Base-by-base conservation (phyloP, 2,329 filamentous ascomycete species). In the Neurospora sp. region DNA sequence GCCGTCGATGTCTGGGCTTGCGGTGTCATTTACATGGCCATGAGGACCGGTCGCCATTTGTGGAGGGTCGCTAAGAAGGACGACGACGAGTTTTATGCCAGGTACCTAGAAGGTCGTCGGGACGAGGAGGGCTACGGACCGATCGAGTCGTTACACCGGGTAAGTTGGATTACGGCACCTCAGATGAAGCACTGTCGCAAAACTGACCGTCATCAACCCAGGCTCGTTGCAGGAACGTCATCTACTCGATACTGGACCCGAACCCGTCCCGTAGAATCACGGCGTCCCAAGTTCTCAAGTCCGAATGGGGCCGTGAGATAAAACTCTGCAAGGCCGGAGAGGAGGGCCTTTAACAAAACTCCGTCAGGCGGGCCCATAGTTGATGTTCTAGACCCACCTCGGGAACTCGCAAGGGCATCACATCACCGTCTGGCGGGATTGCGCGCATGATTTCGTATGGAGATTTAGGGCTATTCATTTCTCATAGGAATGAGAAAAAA, bases 1-100 rank as follows among this genome's bases (percentile, higher is more conserved):
- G 95, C 96, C n/a, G 95, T 99, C 67, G 96, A 99, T 77, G 91
- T 98, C 15, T 99, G 96, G 96, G 96, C 96, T 33, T 97, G 93
- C 71, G 96, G 96, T 78, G 96, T 99, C 68, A 99, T 99, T 71
- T 99, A 99, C 83, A 99, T 99, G 96, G 96, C 96, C 15, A 99
- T 99, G 96, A 88, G 96, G 70, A 98, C 95, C 1, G 96, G 96
- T 6, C 88, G 96, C 68, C 96, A 99, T 80, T 85, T 99, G 8
- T 99, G 96, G 96, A 91, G 94, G 69, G 89, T 97, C n/a, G 96
- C 96, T 6, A 95, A 95, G 81, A 96, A 93, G 81, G 94, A 97
- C 69, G 95, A 98, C 74, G 96, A 99, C 77, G 96, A 98, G 77
- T 99, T 98, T 76, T 99, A 97, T 78, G 92, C 92, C 73, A 91